phyloP scores from a whole-genome alignment of 2,329 filamentous ascomycete genomes.

The Sporothrix luriei region DNA sequence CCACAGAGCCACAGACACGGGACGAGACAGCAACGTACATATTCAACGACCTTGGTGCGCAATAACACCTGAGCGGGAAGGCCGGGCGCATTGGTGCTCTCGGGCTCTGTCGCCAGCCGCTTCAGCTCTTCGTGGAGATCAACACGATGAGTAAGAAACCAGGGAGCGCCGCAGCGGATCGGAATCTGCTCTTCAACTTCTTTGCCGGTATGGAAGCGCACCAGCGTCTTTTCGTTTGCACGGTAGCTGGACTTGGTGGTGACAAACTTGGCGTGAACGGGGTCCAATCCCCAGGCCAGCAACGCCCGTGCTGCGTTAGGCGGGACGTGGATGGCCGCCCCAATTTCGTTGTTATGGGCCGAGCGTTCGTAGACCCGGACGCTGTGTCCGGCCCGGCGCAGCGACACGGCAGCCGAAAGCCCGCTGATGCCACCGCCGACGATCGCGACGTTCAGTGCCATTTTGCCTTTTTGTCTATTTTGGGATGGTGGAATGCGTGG shows the following conservation, averaged over 20 bases:
- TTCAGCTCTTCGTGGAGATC: conserved; percentile 24
- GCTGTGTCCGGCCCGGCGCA: conserved; percentile 17
- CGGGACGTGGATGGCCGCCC: conserved; percentile 21
- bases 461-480: neutral
- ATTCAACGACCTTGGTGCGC: conserved; percentile 13
- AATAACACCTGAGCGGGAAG: neutral
- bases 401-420: conserved; percentile 13
- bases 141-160: conserved; percentile 21
- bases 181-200: conserved; percentile 25
- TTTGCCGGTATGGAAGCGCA: conserved; percentile 17
- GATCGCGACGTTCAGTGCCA: conserved; percentile 16
- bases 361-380: conserved; percentile 16
- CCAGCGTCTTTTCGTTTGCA: conserved; percentile 17
- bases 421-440: conserved; percentile 25
- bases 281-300: conserved; percentile 20
- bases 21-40: neutral
- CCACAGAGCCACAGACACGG: neutral
- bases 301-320: conserved; percentile 17
- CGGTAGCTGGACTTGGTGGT: conserved; percentile 27
- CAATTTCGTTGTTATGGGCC: conserved; percentile 18
- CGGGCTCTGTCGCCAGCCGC: conserved; percentile 19
- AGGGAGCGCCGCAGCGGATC: conserved; percentile 15
- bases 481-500: neutral
- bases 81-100: conserved; percentile 2
- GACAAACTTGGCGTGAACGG: conserved; percentile 20